Conservation (phyloP, 306 rosid genomes). For the Senna siamea region DNA sequence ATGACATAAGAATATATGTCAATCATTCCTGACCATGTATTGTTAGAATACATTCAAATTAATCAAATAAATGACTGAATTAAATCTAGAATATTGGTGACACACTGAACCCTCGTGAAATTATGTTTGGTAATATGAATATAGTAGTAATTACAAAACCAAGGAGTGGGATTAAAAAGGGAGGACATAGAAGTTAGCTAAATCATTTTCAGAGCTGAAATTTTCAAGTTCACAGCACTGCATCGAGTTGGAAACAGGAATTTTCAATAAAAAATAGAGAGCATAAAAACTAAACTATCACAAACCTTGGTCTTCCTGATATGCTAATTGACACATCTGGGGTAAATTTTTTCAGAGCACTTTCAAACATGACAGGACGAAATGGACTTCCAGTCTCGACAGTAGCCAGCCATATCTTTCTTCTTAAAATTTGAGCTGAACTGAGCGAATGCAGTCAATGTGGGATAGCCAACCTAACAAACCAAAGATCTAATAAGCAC, state of each 20-base stretch:
- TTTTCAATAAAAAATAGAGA: background rate
- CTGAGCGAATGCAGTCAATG: slow-evolving; percentile 70
- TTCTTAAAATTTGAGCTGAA: slow-evolving; percentile 55
- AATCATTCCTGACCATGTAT: background rate
- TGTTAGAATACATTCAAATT: slow-evolving; percentile 1
- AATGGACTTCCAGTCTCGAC: slow-evolving; percentile 76
- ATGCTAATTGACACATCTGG: slow-evolving; percentile 73
- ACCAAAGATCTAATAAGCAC: slow-evolving; percentile 8
- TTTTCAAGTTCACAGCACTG: too few species aligned
- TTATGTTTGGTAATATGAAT: background rate
- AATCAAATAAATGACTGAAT: slow-evolving; percentile 7
- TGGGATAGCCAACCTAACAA: slow-evolving; percentile 73
- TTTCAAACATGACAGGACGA: slow-evolving; percentile 80
- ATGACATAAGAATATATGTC: slow-evolving; percentile 7
- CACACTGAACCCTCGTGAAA: background rate
- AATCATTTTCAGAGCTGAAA: background rate
- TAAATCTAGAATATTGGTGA: background rate
- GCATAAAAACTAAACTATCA: slow-evolving; percentile 8
- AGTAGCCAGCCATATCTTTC: slow-evolving; percentile 52
- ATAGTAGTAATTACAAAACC: slow-evolving; percentile 5
- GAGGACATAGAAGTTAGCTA: background rate
- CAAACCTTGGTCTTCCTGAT: slow-evolving; percentile 93
- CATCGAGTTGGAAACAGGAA: too few species aligned
- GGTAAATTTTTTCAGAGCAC: slow-evolving; percentile 65
- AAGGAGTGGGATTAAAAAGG: background rate